Evolutionary conservation across 768 basidiomycete species (phyloP), one percentile per base, ranked within the genome.

Genomic region (Daedalea quercina): DNA sequence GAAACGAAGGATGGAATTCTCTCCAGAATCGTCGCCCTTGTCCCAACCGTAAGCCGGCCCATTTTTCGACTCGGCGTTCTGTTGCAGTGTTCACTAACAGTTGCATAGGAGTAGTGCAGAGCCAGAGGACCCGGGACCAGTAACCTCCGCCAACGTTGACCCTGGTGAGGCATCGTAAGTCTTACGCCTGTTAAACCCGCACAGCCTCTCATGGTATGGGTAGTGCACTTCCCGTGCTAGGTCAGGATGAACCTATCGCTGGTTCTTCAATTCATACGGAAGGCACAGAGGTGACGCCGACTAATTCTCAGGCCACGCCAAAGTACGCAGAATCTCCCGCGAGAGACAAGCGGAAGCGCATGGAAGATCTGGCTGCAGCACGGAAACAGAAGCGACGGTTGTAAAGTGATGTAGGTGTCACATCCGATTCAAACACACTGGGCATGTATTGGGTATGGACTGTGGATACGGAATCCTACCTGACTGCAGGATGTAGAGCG

Each of bases 301-400:
- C 47, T 34, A 17, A 55, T 1, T 51, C 57, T 13, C 54, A 28
- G 9, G 43, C 19, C 35, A 46, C 49, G 13, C 55, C 51, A 17
- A 57, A 59, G 2, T 72, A 68, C 54, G 56, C 63, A 1, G 43
- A 65, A 24, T 70, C 70, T 12, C 70, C 72, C 3, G 52, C 50
- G 6, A 62, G 61, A 25, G 68, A 64, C 45, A 75, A 72, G 56
- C 58, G 70, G 34, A 70, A 64, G 54, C 60, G 56, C 26, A 37
- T 72, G 57, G 65, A 68, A 50, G 54, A 67, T 26, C 58, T 74
- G 20, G 71, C 66, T 8, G 64, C 64, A 56, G 65, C 34, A 46
- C 56, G 54, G 54, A 55, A 47, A 42, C 45, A 40, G 33, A 57
- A 61, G 46, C 64, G 54, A 46, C 55, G 41, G 24, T 42, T 51